Conservation (phyloP, 805 yeast species). For the Wickerhamiella domercqiae region DNA sequence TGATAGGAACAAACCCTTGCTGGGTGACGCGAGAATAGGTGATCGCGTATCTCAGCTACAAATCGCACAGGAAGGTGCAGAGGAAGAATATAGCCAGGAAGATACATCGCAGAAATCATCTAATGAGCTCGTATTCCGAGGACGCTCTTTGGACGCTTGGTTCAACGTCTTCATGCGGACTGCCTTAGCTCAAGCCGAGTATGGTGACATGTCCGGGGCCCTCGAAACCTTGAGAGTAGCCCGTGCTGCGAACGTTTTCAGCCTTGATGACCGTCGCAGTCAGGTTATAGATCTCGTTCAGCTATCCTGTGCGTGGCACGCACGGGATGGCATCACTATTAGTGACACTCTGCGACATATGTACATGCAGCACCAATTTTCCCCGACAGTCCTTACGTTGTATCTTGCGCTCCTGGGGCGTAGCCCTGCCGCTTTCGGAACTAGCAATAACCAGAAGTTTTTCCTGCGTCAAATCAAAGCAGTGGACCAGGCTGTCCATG, state of each 20-base stretch:
- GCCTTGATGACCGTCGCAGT: constrained; percentile 44
- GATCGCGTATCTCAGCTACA: constrained; percentile 28
- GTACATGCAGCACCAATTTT: constrained; percentile 58
- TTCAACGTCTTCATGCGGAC: constrained; percentile 69
- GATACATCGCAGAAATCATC: constrained; percentile 7
- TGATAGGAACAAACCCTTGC: constrained; percentile 40
- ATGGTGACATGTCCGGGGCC: constrained; percentile 32
- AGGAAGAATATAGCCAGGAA: constrained; percentile 19
- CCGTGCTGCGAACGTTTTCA: constrained; percentile 61
- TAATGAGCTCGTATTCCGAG: constrained; percentile 39
- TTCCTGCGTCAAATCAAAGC: constrained; percentile 83
- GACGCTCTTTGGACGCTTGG: constrained; percentile 68
- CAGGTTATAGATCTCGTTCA: constrained; percentile 48
- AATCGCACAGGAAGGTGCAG: constrained; percentile 20
- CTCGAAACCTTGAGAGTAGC: constrained; percentile 56
- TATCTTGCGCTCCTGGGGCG: constrained; percentile 53
- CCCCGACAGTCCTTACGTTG: constrained; percentile 47
- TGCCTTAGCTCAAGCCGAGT: constrained; percentile 48
- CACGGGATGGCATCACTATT: constrained; percentile 39
- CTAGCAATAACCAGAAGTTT: constrained; percentile 77
- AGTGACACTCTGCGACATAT: constrained; percentile 46
- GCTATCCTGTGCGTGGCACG: constrained; percentile 37
- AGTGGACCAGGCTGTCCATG: constrained; percentile 49
- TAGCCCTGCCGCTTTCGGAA: constrained; percentile 47
- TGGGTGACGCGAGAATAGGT: constrained; percentile 35